Conservation (phyloP, 2,329 filamentous ascomycete species). For the Venturia aucupariae region DNA sequence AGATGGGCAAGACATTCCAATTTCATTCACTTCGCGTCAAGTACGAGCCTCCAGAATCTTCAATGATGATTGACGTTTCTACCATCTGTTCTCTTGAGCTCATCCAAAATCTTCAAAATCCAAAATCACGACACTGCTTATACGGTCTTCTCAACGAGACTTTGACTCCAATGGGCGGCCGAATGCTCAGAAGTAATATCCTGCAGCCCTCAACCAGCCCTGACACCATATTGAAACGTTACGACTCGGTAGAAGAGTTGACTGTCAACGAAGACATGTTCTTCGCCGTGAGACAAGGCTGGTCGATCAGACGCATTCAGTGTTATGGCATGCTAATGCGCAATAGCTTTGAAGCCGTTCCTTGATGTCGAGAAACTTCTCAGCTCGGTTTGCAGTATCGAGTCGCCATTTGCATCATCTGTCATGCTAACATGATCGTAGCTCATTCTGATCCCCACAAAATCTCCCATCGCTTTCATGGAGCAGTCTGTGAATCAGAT, state of each 20-base stretch:
- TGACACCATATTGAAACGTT: slow-evolving; percentile 59
- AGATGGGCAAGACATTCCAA: slow-evolving; percentile 58
- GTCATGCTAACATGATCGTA: slow-evolving; percentile 26
- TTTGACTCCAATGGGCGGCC: slow-evolving; percentile 75
- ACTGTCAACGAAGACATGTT: slow-evolving; percentile 80
- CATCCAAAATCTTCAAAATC: slow-evolving; percentile 72
- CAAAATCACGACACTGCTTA: slow-evolving; percentile 71
- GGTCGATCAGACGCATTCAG: slow-evolving; percentile 14
- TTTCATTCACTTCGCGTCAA: slow-evolving; percentile 75
- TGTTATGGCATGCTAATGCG: slow-evolving; percentile 15
- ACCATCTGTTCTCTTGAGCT: slow-evolving; percentile 83
- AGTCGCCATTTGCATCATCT: slow-evolving; percentile 18
- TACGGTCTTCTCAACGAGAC: slow-evolving; percentile 83
- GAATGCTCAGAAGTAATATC: slow-evolving; percentile 75
- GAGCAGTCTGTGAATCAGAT: slow-evolving; percentile 82
- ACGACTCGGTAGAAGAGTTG: slow-evolving; percentile 76
- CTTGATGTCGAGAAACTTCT: slow-evolving; percentile 72
- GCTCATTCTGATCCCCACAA: slow-evolving; percentile 67
- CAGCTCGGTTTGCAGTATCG: slow-evolving; percentile 49
- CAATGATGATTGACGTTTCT: slow-evolving; percentile 91
- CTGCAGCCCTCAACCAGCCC: slow-evolving; percentile 75
- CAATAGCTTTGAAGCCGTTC: slow-evolving; percentile 60
- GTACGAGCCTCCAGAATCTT: slow-evolving; percentile 80
- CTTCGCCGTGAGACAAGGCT: slow-evolving; percentile 61
- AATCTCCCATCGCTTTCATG: slow-evolving; percentile 55